Percentiles rank a stretch among this genome's conserved stretches.
phyloP scores from a whole-genome alignment of 441 rosid genomes.

The Hura crepitans region DNA sequence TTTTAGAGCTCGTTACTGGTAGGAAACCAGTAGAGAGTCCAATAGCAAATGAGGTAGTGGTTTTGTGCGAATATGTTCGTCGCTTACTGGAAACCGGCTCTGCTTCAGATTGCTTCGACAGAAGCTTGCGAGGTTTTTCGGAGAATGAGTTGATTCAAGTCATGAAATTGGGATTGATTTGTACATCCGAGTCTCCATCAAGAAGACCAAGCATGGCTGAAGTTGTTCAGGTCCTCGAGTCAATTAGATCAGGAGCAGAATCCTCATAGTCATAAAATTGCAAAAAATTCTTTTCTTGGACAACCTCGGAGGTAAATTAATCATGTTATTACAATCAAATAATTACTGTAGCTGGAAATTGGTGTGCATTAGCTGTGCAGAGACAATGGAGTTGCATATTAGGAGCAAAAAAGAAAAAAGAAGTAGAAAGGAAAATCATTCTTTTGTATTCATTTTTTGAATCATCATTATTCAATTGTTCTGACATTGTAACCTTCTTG shows the following conservation, averaged over 20 bases:
- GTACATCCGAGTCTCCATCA: constrained; percentile 64
- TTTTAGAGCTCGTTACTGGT: constrained; percentile 83
- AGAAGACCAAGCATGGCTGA: constrained; percentile 98
- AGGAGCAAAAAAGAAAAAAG: constrained; percentile 5
- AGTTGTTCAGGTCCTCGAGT: constrained; percentile 93
- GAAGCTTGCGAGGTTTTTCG: constrained; percentile 56
- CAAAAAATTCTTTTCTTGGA: constrained; percentile 15
- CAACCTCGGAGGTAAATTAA: constrained; percentile 17
- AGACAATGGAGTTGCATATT: constrained; percentile 26
- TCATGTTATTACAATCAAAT: constrained; percentile 18
- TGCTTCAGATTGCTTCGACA: constrained; percentile 80
- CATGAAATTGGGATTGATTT: constrained; percentile 87
- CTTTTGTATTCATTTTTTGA: constrained; percentile 45
- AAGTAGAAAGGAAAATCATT: constrained; percentile 27
- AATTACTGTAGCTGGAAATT: constrained; percentile 28
- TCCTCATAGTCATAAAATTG: constrained; percentile 37
- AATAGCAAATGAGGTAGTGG: constrained; percentile 50
- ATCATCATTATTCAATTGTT: constrained; percentile 32
- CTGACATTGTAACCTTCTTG: constrained; percentile 24
- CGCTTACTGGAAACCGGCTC: constrained; percentile 64
- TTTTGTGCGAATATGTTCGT: constrained; percentile 79
- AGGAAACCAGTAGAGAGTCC: constrained; percentile 86
- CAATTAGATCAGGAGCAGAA: constrained; percentile 63
- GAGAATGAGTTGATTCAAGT: constrained; percentile 92
- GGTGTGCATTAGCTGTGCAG: constrained; percentile 38